Percentiles rank a stretch among this genome's conserved stretches.
These are phyloP conservation scores for Rubia occidens DNA, from an alignment of 305 asterid species.

Conservation along the genomic window DNA sequence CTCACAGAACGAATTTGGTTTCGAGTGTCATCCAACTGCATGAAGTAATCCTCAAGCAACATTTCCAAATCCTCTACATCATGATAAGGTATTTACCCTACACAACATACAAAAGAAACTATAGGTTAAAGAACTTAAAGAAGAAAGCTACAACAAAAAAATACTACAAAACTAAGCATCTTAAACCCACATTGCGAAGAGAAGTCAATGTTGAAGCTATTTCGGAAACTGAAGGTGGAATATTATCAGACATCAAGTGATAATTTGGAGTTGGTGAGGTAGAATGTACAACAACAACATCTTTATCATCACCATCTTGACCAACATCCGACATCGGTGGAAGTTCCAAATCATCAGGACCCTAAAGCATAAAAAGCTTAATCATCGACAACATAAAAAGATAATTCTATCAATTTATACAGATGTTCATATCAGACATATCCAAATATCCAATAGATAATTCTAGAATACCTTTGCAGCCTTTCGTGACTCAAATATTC, in stretches of 20 bases:
- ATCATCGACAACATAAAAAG: neutral
- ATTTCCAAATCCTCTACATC: conserved; percentile 94
- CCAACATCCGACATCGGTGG: conserved; percentile 45
- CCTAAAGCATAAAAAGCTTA: conserved; percentile 30
- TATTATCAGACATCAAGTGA: conserved; percentile 41
- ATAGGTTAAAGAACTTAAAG: too few species aligned
- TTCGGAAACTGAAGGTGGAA: conserved; percentile 53
- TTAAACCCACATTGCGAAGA: conserved; percentile 33
- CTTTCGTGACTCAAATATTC: conserved; percentile 74
- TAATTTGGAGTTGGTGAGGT: conserved; percentile 39
- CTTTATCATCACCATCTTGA: conserved; percentile 42
- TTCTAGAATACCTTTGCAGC: conserved; percentile 51
- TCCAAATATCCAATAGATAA: neutral
- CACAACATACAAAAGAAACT: too few species aligned
- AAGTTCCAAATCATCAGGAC: conserved; percentile 38
- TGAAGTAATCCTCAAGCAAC: conserved; percentile 93
- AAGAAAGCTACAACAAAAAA: too few species aligned
- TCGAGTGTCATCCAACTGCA: conserved; percentile 90
- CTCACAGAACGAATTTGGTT: conserved; percentile 83
- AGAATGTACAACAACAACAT: conserved; percentile 28
- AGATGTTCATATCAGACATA: neutral
- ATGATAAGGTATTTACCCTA: conserved; percentile 17
- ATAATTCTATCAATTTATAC: neutral
- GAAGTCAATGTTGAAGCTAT: conserved; percentile 68
- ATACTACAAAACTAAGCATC: too few species aligned